Percentiles rank a stretch among this genome's conserved stretches.
Conservation (phyloP, 306 rosid genomes). For the Cicer chorassanicum region DNA sequence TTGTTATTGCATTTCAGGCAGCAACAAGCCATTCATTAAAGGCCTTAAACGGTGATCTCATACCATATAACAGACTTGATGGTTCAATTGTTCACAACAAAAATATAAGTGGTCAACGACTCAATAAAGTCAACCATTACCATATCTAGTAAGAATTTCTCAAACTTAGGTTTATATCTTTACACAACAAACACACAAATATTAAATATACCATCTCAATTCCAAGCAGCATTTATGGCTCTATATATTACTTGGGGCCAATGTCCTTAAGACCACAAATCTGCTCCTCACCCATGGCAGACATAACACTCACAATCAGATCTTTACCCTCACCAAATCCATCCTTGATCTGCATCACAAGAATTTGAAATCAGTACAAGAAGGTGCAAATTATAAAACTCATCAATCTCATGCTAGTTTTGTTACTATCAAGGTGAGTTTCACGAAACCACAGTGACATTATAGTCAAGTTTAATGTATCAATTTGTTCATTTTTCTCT, state of each 20-base stretch:
- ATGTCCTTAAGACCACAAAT: constrained; percentile 86
- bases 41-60: constrained; percentile 77
- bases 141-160: constrained; percentile 51
- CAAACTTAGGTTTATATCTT: constrained; percentile 41
- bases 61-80: constrained; percentile 33
- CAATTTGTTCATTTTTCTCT: too few species aligned
- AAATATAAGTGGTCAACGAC: constrained; percentile 44
- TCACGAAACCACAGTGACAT: too few species aligned
- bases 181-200: constrained; percentile 47
- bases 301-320: constrained; percentile 89
- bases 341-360: constrained; percentile 80
- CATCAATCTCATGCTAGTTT: not conserved
- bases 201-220: constrained; percentile 33
- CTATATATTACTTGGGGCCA: constrained; percentile 72
- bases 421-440: too few species aligned
- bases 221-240: constrained; percentile 35
- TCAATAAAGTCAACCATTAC: constrained; percentile 49
- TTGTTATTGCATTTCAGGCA: constrained; percentile 62
- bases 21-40: constrained; percentile 77
- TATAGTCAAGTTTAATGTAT: too few species aligned
- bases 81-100: constrained; percentile 39
- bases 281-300: constrained; percentile 99
- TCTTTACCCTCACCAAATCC: constrained; percentile 91
- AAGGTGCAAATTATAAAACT: not conserved
- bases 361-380: constrained; percentile 31